Evolutionary conservation across 352 stramenopile genomes (phyloP).

Genomic region (Pilasporangium apinafurcum): DNA sequence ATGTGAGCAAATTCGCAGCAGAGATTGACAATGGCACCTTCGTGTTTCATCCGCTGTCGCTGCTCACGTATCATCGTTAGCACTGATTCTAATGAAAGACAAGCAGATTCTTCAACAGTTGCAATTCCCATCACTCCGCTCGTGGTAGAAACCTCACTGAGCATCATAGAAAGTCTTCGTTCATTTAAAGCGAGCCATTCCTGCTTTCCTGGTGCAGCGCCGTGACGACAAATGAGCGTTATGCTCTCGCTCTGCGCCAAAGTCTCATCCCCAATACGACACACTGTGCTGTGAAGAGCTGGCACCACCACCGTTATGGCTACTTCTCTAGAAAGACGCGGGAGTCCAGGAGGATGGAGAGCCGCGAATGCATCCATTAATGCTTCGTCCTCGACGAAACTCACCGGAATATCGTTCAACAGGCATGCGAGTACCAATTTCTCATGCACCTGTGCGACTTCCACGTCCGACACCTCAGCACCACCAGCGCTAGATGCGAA

Average conservation of each 20-base stretch:
- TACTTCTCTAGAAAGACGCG: slow-evolving; percentile 7
- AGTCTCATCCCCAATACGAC: slow-evolving; percentile 2
- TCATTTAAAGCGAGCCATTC: no score
- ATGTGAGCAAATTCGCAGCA: slow-evolving; percentile 11
- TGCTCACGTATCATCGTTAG: slow-evolving; percentile 1
- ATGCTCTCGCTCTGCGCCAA: slow-evolving; percentile 14
- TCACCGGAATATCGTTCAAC: slow-evolving; percentile 19
- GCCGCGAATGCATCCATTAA: slow-evolving; percentile 22
- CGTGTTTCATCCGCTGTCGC: background rate
- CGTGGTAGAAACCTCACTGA: background rate
- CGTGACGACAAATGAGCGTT: slow-evolving; percentile 16
- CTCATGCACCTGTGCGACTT: slow-evolving; percentile 17
- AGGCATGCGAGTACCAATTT: slow-evolving; percentile 39
- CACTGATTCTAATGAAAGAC: background rate
- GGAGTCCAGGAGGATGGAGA: slow-evolving; percentile 17
- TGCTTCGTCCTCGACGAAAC: slow-evolving; percentile 30
- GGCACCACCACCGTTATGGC: slow-evolving; percentile 13
- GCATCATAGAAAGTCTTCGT: background rate
- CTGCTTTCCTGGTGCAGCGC: no score
- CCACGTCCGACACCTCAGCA: background rate
- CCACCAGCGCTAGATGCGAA: background rate
- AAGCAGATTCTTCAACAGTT: no score
- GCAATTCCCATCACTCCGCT: slow-evolving; percentile 1
- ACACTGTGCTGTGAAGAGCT: slow-evolving; percentile 8
- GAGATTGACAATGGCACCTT: slow-evolving; percentile 7